Percentiles rank a stretch among this genome's conserved stretches.
Evolutionary conservation across 192 early-diverging fungal genomes (phyloP).

Genomic region (Linnemannia hyalina): DNA sequence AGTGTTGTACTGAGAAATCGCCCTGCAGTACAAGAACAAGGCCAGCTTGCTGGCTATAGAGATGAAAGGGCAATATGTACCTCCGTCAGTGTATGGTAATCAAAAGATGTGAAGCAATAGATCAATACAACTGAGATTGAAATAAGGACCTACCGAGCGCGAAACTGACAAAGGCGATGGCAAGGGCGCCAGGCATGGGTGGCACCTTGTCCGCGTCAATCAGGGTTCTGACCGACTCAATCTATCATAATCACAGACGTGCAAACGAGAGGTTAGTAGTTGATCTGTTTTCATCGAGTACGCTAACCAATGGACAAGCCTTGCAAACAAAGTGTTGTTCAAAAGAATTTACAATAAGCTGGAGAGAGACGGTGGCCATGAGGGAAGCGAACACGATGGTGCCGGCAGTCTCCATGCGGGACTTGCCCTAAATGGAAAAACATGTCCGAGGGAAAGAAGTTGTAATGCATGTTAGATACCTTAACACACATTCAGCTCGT

Average conservation of each 20-base stretch:
- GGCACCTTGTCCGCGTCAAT: slow-evolving; percentile 55
- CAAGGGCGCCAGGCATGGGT: slow-evolving; percentile 61
- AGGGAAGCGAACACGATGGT: slow-evolving; percentile 84
- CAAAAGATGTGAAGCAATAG: too few species aligned
- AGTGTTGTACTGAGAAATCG: slow-evolving; percentile 68
- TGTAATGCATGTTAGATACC: background rate
- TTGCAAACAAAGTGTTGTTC: background rate
- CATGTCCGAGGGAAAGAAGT: background rate
- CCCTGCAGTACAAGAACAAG: slow-evolving; percentile 79
- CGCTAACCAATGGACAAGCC: too few species aligned
- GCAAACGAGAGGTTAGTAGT: background rate
- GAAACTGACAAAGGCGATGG: slow-evolving; percentile 65
- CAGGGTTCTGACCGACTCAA: slow-evolving; percentile 75
- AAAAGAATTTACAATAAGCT: slow-evolving; percentile 67
- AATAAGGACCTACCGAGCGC: slow-evolving; percentile 63
- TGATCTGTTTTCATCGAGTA: background rate
- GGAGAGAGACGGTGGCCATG: slow-evolving; percentile 81
- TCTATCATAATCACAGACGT: slow-evolving; percentile 33
- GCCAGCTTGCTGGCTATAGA: slow-evolving; percentile 65
- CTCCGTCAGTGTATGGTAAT: too few species aligned
- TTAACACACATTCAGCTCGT: background rate
- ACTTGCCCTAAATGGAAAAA: slow-evolving; percentile 65
- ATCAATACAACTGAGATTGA: too few species aligned
- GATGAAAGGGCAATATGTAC: background rate
- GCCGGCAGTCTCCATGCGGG: slow-evolving; percentile 82